Base-by-base conservation (phyloP, 331 rosid genomes). In the Rosa hybrid region DNA sequence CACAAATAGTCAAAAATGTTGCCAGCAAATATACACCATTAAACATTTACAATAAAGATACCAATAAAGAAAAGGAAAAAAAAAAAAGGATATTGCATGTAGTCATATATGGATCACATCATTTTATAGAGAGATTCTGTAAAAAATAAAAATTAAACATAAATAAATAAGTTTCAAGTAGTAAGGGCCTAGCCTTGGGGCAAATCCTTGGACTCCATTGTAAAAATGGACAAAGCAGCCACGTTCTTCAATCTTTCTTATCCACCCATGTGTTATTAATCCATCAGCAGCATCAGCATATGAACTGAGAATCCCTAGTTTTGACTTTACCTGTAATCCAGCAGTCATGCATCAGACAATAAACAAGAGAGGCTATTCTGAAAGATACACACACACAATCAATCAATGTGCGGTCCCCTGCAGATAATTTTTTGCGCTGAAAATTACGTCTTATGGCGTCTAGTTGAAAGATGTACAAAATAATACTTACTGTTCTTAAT, bases 151-250 rank as follows among this genome's bases (percentile, higher is more conserved):
- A 1, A 16, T 13, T 13, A 50, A 34, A 50, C 3, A 4, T 51
- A 60, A 63, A 27, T 27, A 63, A 13, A 25, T 5, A 34, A 27
- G 8, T 12, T 63, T 25, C 69, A 81, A 76, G 74, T 75, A 57
- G 53, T 82, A 21, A 51, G 78, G 81, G 67, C 86, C 97, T 89
- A 81, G 81, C 99, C 98, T 91, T 69, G 98, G 90, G 82, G 91
- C 91, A 85, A 90, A 96, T 80, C 99, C 99, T 84, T 90, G 97
- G 73, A 93, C 97, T 65, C 98, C 99, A 85, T 90, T 96, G 84
- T 91, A 96, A 81, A 96, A 96, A 45, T 91, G 95, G 75, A 93
- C 91, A 89, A 86, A 88, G 89, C 98, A 96, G 60, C 99, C 98
- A 86, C 89, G 93, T 63, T 73, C 86, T 86, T 91, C 99, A 41